phyloP scores from a whole-genome alignment of 1,284 basidiomycete species.

The Cutaneotrichosporon sp. region DNA sequence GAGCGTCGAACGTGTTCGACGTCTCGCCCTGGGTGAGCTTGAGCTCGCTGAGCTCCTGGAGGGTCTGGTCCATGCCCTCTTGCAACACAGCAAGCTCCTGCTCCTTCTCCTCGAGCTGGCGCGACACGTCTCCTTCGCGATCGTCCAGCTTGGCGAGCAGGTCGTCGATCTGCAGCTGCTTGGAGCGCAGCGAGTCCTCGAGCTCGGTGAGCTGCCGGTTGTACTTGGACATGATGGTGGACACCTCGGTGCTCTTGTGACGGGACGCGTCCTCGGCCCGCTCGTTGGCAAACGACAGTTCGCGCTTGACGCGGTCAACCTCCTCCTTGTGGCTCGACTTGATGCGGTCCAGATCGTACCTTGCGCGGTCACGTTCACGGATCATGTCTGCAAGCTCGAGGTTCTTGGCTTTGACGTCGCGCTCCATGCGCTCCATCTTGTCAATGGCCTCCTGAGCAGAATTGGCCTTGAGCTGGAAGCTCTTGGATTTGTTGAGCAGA shows the following conservation, averaged over 20 bases:
- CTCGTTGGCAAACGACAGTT: conserved; percentile 95
- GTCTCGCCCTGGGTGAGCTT: conserved; percentile 78
- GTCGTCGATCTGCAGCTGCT: conserved; percentile 92
- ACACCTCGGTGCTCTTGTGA: conserved; percentile 89
- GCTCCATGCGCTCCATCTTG: conserved; percentile 98
- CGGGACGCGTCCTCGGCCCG: conserved; percentile 89
- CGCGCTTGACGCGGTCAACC: conserved; percentile 83
- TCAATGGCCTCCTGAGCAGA: conserved; percentile 99
- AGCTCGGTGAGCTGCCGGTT: conserved; percentile 94
- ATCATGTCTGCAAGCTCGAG: conserved; percentile 99
- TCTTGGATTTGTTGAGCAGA: conserved; percentile 94
- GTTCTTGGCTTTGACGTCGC: conserved; percentile 97
- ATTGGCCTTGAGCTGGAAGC: conserved; percentile 95
- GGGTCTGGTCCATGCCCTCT: conserved; percentile 90
- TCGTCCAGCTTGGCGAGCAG: conserved; percentile 72
- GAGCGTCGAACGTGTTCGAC: conserved; percentile 85
- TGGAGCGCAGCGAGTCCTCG: conserved; percentile 86
- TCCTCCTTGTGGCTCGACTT: conserved; percentile 96
- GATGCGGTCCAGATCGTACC: conserved; percentile 93
- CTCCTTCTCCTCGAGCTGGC: conserved; percentile 88
- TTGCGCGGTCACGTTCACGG: conserved; percentile 88
- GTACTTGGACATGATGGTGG: conserved; percentile 81
- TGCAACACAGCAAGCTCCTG: conserved; percentile 93
- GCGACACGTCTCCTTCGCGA: conserved; percentile 68
- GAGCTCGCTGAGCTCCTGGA: conserved; percentile 80